Evolutionary conservation across 768 basidiomycete genomes (phyloP).

Genomic region (Rhodotorula toruloides): DNA sequence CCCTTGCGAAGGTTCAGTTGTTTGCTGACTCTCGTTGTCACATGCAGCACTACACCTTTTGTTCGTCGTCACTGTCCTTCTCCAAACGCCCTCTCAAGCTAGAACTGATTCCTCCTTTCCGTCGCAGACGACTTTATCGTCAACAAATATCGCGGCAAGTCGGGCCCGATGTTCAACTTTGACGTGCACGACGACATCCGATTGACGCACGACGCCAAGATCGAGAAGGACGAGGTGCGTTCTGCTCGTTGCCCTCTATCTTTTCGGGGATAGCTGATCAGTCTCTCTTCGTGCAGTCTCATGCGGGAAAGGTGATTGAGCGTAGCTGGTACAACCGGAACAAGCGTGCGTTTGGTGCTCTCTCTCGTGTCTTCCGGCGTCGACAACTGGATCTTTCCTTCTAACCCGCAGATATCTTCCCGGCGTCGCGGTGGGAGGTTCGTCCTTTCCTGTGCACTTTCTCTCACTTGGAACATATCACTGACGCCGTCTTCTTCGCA

Average conservation of each 20-base stretch:
- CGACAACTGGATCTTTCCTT: neutral
- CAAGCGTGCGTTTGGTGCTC: constrained; percentile 54
- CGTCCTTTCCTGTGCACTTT: neutral
- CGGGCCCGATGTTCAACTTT: constrained; percentile 95
- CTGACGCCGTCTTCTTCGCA: neutral
- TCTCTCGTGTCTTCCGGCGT: neutral
- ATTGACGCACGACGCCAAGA: constrained; percentile 83
- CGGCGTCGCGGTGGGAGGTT: constrained; percentile 38
- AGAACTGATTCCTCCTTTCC: accelerated
- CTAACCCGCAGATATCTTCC: constrained; percentile 33
- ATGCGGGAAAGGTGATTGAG: constrained; percentile 98
- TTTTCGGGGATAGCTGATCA: neutral
- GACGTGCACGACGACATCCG: constrained; percentile 99
- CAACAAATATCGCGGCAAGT: constrained; percentile 97
- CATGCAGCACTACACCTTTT: constrained; percentile 90
- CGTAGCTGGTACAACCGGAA: constrained; percentile 90
- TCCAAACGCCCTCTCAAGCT: neutral
- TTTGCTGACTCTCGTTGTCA: neutral
- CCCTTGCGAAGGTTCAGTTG: constrained; percentile 3
- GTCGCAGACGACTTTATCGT: constrained; percentile 63
- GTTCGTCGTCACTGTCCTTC: constrained; percentile 49
- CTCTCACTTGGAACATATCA: neutral
- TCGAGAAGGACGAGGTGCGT: constrained; percentile 89
- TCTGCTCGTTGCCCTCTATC: neutral
- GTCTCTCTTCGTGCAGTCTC: constrained; percentile 47